A percentile compares a stretch with the other conserved stretches of the same genome.
These are phyloP conservation scores for Calonectria pseudoturangicola DNA, from an alignment of 2,329 filamentous ascomycete species.

Conservation along the genomic window DNA sequence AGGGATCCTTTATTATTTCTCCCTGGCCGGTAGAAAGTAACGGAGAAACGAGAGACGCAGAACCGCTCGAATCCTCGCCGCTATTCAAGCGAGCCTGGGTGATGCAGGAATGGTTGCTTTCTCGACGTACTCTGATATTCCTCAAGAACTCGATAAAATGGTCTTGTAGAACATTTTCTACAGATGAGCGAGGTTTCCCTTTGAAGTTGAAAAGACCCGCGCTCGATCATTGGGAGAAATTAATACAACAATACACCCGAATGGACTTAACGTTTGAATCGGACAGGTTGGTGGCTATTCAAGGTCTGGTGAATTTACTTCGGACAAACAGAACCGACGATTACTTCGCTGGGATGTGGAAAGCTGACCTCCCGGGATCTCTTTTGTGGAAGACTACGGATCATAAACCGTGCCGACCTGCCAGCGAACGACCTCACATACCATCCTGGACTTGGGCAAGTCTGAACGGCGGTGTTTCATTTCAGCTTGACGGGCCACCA, in stretches of 20 bases:
- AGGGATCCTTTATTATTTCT: neutral
- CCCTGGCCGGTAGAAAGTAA: neutral
- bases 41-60: neutral
- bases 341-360: conserved; percentile 10
- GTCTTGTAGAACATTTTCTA: neutral
- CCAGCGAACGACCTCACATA: neutral
- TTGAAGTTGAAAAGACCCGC: neutral
- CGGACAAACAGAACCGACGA: neutral
- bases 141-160: neutral
- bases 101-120: conserved; percentile 3
- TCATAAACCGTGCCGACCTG: neutral
- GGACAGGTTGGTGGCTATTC: conserved; percentile 4
- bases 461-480: neutral
- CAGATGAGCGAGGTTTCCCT: neutral
- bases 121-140: conserved; percentile 1
- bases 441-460: conserved; percentile 8
- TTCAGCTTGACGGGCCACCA: neutral
- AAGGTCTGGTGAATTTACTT: neutral
- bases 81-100: conserved; percentile 13
- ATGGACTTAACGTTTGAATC: conserved; percentile 2
- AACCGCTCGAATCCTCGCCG: neutral
- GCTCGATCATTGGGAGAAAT: neutral
- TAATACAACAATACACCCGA: neutral
- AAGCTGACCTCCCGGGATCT: neutral
- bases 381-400: neutral